Percentiles rank a stretch among this genome's conserved stretches.
Evolutionary conservation across 306 rosid species (phyloP).

Genomic region (Luffa acutangula): DNA sequence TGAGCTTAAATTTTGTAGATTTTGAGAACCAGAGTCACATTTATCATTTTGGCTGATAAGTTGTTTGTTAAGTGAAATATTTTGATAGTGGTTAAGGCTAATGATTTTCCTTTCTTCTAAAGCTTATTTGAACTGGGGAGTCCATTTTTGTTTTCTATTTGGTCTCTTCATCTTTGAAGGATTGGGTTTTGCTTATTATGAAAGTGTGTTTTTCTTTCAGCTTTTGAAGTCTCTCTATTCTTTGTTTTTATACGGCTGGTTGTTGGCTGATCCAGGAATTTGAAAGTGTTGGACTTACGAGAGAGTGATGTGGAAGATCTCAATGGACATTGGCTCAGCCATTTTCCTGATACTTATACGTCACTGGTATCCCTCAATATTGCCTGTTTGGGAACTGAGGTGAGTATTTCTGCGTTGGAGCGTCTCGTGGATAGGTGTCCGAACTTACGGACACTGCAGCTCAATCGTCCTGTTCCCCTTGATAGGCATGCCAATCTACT

Average conservation of each 20-base stretch:
- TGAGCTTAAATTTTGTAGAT: not conserved
- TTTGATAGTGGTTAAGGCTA: not conserved
- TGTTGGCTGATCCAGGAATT: slow-evolving; percentile 44
- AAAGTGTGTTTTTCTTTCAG: not conserved
- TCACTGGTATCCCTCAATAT: slow-evolving; percentile 83
- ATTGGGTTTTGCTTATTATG: not conserved
- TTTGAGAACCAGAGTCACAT: not conserved
- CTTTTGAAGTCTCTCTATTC: not conserved
- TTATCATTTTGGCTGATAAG: not conserved
- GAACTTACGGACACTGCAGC: slow-evolving; percentile 68
- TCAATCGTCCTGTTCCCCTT: slow-evolving; percentile 73
- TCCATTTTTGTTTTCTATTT: not conserved
- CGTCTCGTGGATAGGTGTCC: slow-evolving; percentile 77
- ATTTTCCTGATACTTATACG: slow-evolving; percentile 79
- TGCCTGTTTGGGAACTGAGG: slow-evolving; percentile 69
- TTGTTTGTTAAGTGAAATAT: not conserved
- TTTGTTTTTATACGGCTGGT: not conserved
- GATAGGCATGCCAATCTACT: slow-evolving; percentile 59
- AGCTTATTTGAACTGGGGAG: not conserved
- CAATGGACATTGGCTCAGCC: slow-evolving; percentile 89
- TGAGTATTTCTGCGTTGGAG: slow-evolving; percentile 68
- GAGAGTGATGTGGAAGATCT: slow-evolving; percentile 89
- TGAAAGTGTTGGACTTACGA: slow-evolving; percentile 76
- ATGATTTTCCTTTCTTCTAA: not conserved
- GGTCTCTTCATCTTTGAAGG: not conserved